Conservation (phyloP, 2,329 filamentous ascomycete genomes). For the Emericellopsis cladophorae region DNA sequence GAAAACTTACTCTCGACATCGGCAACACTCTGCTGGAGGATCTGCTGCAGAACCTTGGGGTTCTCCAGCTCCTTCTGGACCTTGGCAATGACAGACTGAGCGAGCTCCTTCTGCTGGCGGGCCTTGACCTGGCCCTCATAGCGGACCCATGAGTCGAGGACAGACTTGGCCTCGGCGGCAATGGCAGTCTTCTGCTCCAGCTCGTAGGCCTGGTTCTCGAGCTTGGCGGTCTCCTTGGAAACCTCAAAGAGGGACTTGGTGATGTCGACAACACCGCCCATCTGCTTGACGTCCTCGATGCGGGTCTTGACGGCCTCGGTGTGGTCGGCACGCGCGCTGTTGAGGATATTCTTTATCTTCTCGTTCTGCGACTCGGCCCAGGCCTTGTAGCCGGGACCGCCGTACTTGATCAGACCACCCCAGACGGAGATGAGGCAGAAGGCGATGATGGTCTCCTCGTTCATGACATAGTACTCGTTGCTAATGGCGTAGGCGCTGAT, state of each 20-base stretch:
- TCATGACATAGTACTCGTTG: slow-evolving; percentile 99
- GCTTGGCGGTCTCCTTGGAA: slow-evolving; percentile 96
- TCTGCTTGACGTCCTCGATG: slow-evolving; percentile 89
- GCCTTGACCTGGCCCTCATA: slow-evolving; percentile 99
- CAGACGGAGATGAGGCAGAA: slow-evolving; percentile 90
- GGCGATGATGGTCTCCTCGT: slow-evolving; percentile 94
- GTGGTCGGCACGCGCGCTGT: slow-evolving; percentile 88
- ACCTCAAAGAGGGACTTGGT: slow-evolving; percentile 96
- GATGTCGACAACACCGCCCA: slow-evolving; percentile 86
- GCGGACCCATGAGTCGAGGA: slow-evolving; percentile 96
- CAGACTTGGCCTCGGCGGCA: slow-evolving; percentile 82
- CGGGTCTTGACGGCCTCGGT: slow-evolving; percentile 88
- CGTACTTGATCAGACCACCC: slow-evolving; percentile 83
- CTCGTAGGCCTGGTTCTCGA: slow-evolving; percentile 93
- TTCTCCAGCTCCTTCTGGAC: slow-evolving; percentile 98
- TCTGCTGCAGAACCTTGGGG: slow-evolving; percentile 94
- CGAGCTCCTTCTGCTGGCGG: slow-evolving; percentile 94
- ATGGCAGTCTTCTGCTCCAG: slow-evolving; percentile 93
- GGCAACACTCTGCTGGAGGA: slow-evolving; percentile 88
- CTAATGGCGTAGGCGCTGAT: slow-evolving; percentile 89
- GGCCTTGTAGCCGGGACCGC: slow-evolving; percentile 80
- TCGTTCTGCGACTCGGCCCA: slow-evolving; percentile 83
- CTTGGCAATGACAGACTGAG: slow-evolving; percentile 87
- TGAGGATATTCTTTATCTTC: slow-evolving; percentile 92
- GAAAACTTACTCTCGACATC: slow-evolving; percentile 76